phyloP scores from a whole-genome alignment of 345 rosid genomes.

The Rhizophora mangle region DNA sequence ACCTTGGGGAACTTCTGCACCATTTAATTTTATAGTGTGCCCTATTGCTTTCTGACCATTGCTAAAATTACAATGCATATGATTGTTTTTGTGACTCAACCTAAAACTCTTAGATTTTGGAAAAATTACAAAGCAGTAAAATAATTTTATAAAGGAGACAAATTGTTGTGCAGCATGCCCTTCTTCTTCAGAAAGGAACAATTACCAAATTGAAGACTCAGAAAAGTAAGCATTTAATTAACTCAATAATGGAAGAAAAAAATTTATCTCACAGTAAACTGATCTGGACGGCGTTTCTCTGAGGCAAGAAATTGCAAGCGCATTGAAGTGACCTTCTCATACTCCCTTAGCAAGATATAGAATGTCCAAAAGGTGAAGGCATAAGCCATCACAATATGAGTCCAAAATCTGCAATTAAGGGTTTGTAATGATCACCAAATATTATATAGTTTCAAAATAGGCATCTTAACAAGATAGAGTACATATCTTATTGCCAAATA shows the following conservation, averaged over 20 bases:
- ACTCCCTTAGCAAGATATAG: constrained; percentile 74
- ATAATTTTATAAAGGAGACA: no score
- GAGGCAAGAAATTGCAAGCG: constrained; percentile 81
- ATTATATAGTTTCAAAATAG: neutral
- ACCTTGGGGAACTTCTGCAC: no score
- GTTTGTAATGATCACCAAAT: neutral
- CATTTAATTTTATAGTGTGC: no score
- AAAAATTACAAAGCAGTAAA: no score
- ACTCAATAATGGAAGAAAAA: constrained; percentile 5
- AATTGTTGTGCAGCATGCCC: no score
- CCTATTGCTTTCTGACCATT: no score
- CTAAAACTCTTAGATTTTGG: no score
- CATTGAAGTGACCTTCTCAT: constrained; percentile 73
- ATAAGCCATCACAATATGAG: constrained; percentile 79
- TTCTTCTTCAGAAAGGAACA: neutral
- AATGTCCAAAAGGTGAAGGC: constrained; percentile 87
- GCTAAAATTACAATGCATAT: no score
- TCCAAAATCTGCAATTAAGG: constrained; percentile 59
- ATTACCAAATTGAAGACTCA: neutral
- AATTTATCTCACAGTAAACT: constrained; percentile 63
- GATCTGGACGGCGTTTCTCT: constrained; percentile 83
- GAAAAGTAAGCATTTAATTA: constrained; percentile 1
- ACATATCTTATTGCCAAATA: neutral
- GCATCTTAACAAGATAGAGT: no score
- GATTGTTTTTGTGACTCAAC: no score